A percentile compares a stretch with the other conserved stretches of the same genome.
Evolutionary conservation across 78 protist genomes (phyloP).

Genomic region (Guillardia theta): DNA sequence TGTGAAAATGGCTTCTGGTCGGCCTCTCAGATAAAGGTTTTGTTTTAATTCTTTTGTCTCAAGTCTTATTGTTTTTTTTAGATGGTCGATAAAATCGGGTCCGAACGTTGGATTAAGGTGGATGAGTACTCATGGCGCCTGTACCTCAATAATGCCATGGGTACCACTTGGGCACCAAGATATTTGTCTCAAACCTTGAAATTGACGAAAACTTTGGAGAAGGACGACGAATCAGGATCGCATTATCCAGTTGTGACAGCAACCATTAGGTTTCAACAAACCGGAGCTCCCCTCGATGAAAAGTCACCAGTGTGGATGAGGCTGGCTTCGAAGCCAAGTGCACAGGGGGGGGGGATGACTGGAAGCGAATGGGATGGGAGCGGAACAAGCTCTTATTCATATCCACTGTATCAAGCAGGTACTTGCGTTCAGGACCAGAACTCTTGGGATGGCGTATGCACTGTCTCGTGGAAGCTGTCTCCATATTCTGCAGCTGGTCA

Average conservation of each 20-base stretch:
- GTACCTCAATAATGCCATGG: not conserved
- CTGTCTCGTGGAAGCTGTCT: not conserved
- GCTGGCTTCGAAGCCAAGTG: not conserved
- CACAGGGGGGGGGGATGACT: not conserved
- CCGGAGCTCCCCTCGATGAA: not conserved
- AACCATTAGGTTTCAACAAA: not conserved
- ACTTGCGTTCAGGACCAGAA: not conserved
- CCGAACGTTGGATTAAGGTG: slow-evolving; percentile 31
- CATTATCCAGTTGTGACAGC: not conserved
- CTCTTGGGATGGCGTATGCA: not conserved
- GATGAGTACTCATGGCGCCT: slow-evolving; percentile 33
- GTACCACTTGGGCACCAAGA: not conserved
- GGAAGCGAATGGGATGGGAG: not conserved
- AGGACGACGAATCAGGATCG: no score
- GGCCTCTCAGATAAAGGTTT: not conserved
- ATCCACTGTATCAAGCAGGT: not conserved
- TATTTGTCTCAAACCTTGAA: not conserved
- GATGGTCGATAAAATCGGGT: not conserved
- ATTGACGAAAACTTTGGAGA: not conserved
- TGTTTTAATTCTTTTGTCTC: no score
- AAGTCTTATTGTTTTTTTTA: no score
- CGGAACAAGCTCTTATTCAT: not conserved
- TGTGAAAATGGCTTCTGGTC: not conserved
- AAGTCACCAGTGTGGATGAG: not conserved
- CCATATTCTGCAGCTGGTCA: not conserved